Evolutionary conservation across 2,329 filamentous ascomycete genomes (phyloP), one percentile per base, ranked within the genome.

Genomic region (Fusarium metavorans): DNA sequence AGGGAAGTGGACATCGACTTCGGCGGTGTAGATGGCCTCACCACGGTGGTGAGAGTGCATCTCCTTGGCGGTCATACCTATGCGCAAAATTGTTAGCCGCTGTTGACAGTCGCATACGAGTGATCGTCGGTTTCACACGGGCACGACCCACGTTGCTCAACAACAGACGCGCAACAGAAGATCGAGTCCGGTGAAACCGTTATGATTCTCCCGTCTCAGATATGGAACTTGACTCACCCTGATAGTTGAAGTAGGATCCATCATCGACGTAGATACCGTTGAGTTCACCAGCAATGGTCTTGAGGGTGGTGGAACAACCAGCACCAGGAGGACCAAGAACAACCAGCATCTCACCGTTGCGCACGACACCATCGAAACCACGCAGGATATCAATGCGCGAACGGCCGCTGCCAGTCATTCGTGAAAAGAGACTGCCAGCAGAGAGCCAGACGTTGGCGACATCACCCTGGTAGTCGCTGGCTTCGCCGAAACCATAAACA

Each of bases 1-100:
- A 14, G 93, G 93, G 79, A 95, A 95, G 83, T 95, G 93, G 6
- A 93, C 92, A 80, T 97, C 95, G 39, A 94, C 92, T 82, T 97
- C 94, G 68, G 93, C 93, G 0, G 93, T 95, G 84, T 97, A 97
- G 81, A 97, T 95, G 71, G 93, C 93, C 83, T 97, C 94, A 74
- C 94, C 94, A 32, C 93, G 92, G 84, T 96, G 95, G 71, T 89
- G 87, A 13, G 89, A 90, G 83, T 93, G 90, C 93, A 97, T 96
- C 80, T 94, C 89, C 79, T 93, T 84, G 66, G 93, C 88, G 4
- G 89, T 85, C 78, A 94, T 88, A 75, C 92, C 90, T 88, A 70
- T 67, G 41, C 25, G 30, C 48, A 16, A 25, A 30, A 41, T 66
- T 75, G 66, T 82, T 67, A 70, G 62, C 73, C 30, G 50, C 45